Percentiles rank a stretch among this genome's conserved stretches.
Evolutionary conservation across 768 basidiomycete species (phyloP).

Genomic region (Amanita pallidorosea): DNA sequence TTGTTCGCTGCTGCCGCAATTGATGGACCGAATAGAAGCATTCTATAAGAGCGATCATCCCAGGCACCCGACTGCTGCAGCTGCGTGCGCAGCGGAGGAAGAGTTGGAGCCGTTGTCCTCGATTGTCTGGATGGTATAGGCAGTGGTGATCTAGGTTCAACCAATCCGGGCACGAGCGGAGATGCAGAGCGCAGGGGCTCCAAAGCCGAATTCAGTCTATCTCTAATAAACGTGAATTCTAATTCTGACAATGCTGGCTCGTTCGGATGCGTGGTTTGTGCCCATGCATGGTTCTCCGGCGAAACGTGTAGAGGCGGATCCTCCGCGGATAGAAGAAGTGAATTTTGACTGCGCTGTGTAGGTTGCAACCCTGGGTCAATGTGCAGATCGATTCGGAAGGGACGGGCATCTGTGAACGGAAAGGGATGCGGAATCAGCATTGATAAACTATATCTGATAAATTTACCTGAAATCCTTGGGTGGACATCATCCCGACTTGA

Average conservation of each 20-base stretch:
- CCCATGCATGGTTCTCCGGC: background rate
- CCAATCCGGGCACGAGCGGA: slow-evolving; percentile 18
- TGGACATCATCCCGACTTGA: background rate
- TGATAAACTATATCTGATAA: background rate
- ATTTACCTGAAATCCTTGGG: background rate
- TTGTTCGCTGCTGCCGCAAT: background rate
- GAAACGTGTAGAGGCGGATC: background rate
- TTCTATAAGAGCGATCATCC: slow-evolving; percentile 3
- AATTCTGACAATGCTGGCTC: slow-evolving; percentile 8
- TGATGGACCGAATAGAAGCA: background rate
- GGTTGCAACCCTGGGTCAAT: background rate
- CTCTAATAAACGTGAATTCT: slow-evolving; percentile 13
- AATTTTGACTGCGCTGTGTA: background rate
- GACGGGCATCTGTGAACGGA: background rate
- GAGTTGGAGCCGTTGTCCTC: background rate
- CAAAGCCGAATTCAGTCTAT: slow-evolving; percentile 23
- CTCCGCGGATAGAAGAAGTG: background rate
- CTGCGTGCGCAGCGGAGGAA: slow-evolving; percentile 5
- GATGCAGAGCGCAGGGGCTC: slow-evolving; percentile 20
- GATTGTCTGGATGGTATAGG: background rate
- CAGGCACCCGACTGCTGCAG: slow-evolving; percentile 1
- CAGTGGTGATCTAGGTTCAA: background rate
- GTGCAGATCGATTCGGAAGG: background rate
- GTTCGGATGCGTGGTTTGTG: background rate
- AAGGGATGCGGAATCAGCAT: no score